A percentile compares a stretch with the other conserved stretches of the same genome.
phyloP scores from a whole-genome alignment of 805 yeast genomes.

The Hanseniaspora mollemarum region DNA sequence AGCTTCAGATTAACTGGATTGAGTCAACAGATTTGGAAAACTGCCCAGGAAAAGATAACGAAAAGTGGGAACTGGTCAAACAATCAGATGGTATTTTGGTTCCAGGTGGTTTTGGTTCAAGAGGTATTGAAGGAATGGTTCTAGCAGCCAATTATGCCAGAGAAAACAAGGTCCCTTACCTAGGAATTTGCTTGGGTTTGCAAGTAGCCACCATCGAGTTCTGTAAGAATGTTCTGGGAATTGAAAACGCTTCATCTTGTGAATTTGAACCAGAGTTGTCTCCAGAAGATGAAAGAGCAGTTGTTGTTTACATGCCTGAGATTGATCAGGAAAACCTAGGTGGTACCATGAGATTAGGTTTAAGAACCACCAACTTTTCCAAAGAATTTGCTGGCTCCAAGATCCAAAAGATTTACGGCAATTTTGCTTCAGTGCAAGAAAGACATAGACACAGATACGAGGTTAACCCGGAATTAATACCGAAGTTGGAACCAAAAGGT shows the following conservation, averaged over 20 bases:
- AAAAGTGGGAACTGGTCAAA: slow-evolving; percentile 89
- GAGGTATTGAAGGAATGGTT: slow-evolving; percentile 98
- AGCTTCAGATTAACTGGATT: slow-evolving; percentile 86
- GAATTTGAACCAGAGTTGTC: slow-evolving; percentile 62
- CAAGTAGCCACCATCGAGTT: slow-evolving; percentile 95
- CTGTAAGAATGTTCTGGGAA: slow-evolving; percentile 66
- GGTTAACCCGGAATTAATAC: slow-evolving; percentile 75
- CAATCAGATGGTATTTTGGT: slow-evolving; percentile 93
- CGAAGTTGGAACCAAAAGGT: slow-evolving; percentile 62
- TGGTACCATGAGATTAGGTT: slow-evolving; percentile 97
- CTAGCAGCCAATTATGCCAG: slow-evolving; percentile 97
- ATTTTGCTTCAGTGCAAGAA: slow-evolving; percentile 56
- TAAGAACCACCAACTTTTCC: slow-evolving; percentile 78
- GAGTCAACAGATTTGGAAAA: slow-evolving; percentile 86
- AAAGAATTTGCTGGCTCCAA: slow-evolving; percentile 46
- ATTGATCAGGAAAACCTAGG: slow-evolving; percentile 91
- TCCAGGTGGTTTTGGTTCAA: slow-evolving; percentile 95
- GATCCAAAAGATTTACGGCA: slow-evolving; percentile 71
- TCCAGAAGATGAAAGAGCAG: slow-evolving; percentile 46
- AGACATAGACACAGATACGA: slow-evolving; percentile 99
- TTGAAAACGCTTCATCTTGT: slow-evolving; percentile 59
- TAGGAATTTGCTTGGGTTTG: slow-evolving; percentile 95
- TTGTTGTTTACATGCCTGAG: slow-evolving; percentile 97
- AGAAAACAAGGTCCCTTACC: slow-evolving; percentile 81
- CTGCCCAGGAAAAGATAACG: slow-evolving; percentile 66